phyloP scores from a whole-genome alignment of 2,329 filamentous ascomycete species.

The Capronia coronata region DNA sequence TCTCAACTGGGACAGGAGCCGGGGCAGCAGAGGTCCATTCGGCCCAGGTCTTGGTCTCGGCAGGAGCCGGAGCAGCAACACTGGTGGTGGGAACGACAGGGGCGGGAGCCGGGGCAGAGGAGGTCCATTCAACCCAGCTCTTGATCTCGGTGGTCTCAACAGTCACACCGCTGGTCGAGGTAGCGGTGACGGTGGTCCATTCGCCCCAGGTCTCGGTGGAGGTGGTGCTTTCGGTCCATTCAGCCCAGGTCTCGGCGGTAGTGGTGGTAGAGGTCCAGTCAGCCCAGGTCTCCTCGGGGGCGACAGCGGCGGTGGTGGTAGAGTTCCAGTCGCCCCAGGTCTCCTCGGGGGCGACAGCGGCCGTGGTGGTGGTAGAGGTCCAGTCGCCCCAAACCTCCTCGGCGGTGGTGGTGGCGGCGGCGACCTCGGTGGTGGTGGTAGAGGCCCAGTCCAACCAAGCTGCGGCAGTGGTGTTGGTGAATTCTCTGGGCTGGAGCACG shows the following conservation, averaged over 20 bases:
- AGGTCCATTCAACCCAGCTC: slow-evolving; percentile 8
- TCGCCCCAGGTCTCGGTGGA: slow-evolving; percentile 28
- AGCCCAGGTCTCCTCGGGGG: slow-evolving; percentile 1
- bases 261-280: slow-evolving; percentile 9
- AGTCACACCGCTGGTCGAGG: background rate
- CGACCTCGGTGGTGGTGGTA: slow-evolving; percentile 28
- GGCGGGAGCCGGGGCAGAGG: background rate
- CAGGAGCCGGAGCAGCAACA: slow-evolving; percentile 3
- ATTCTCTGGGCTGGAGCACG: slow-evolving; percentile 17
- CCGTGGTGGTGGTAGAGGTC: slow-evolving; percentile 7
- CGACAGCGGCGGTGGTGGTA: slow-evolving; percentile 7
- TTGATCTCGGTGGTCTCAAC: background rate
- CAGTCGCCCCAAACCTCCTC: slow-evolving; percentile 4
- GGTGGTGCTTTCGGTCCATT: slow-evolving; percentile 1
- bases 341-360: slow-evolving; percentile 3
- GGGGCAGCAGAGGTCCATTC: slow-evolving; percentile 9
- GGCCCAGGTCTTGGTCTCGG: background rate
- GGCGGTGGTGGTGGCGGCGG: slow-evolving; percentile 14
- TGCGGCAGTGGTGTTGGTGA: background rate
- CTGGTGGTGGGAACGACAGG: background rate
- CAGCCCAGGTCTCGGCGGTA: slow-evolving; percentile 26
- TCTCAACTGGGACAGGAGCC: background rate
- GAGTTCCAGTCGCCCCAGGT: slow-evolving; percentile 9
- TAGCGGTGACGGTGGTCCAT: slow-evolving; percentile 12
- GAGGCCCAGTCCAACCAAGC: slow-evolving; percentile 23